A percentile compares a stretch with the other conserved stretches of the same genome.
Evolutionary conservation across 176 grass and related monocot species (phyloP).

Genomic region (Metroxylon sagu): DNA sequence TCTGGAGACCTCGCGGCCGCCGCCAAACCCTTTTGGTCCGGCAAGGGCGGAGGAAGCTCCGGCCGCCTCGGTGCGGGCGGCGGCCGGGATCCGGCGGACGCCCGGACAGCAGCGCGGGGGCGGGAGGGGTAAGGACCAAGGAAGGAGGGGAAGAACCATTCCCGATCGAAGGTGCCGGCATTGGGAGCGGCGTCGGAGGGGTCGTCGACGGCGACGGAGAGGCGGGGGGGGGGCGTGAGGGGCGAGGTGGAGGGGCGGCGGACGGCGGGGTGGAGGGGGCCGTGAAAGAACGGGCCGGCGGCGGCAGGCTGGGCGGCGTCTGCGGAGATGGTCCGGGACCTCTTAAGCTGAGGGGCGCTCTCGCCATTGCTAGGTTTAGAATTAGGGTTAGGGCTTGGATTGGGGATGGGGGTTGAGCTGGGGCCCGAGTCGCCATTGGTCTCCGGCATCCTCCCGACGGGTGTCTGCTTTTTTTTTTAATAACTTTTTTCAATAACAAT

Average conservation of each 20-base stretch:
- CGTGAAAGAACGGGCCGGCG: not conserved
- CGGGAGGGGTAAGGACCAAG: conserved; percentile 54
- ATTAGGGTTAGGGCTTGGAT: not conserved
- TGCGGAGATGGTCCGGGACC: conserved; percentile 12
- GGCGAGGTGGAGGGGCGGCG: conserved; percentile 33
- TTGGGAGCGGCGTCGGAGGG: conserved; percentile 35
- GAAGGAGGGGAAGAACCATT: conserved; percentile 84
- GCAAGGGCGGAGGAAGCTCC: not conserved
- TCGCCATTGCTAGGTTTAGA: conserved; percentile 18
- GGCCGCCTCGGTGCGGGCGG: conserved; percentile 12
- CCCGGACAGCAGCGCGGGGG: conserved; percentile 11
- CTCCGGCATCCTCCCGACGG: conserved; percentile 31
- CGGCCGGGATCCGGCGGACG: conserved; percentile 19
- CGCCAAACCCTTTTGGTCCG: not conserved
- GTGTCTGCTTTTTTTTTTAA: too few relatives aligned
- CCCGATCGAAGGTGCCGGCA: conserved; percentile 57
- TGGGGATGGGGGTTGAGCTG: not conserved
- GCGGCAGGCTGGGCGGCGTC: not conserved
- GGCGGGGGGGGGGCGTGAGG: conserved; percentile 21
- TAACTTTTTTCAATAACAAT: too few relatives aligned
- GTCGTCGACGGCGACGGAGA: conserved; percentile 58
- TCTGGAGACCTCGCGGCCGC: conserved; percentile 6
- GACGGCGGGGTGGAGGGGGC: conserved; percentile 1
- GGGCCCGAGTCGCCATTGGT: conserved; percentile 34
- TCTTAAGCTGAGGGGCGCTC: conserved; percentile 17